phyloP scores from a whole-genome alignment of 352 stramenopile species.

The Globisporangium cederbergense region DNA sequence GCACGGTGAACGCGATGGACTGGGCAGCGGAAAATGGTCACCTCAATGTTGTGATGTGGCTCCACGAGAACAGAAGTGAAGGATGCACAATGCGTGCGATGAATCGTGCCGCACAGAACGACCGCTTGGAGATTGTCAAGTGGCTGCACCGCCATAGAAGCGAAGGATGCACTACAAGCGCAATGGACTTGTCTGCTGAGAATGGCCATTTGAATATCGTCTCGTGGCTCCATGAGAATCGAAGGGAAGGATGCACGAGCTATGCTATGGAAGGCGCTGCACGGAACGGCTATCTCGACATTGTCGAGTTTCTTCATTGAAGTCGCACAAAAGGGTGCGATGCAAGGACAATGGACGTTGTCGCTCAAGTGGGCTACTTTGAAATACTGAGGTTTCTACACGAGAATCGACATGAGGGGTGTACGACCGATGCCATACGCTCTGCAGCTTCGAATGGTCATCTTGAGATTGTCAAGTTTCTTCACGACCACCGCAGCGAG shows the following conservation, averaged over 20 bases:
- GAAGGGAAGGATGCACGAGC: neutral
- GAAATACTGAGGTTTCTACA: neutral
- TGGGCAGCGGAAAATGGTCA: neutral
- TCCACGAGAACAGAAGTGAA: constrained; percentile 4
- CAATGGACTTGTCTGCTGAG: neutral
- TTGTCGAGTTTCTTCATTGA: neutral
- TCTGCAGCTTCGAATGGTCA: neutral
- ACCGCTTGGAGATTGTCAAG: neutral
- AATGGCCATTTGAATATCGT: neutral
- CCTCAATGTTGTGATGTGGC: constrained; percentile 5
- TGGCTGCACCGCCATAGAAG: neutral
- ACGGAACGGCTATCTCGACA: neutral
- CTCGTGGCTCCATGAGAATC: neutral
- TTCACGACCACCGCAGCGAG: neutral
- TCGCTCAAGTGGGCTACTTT: neutral
- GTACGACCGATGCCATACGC: neutral
- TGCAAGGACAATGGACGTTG: neutral
- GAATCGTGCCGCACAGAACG: neutral
- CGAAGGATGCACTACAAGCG: neutral
- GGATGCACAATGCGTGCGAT: neutral
- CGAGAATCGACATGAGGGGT: neutral
- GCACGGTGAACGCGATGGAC: neutral
- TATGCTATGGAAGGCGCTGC: neutral
- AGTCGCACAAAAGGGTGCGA: neutral
- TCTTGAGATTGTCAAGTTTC: neutral